Evolutionary conservation across 441 rosid species (phyloP).

Genomic region (Melianthus villosus): DNA sequence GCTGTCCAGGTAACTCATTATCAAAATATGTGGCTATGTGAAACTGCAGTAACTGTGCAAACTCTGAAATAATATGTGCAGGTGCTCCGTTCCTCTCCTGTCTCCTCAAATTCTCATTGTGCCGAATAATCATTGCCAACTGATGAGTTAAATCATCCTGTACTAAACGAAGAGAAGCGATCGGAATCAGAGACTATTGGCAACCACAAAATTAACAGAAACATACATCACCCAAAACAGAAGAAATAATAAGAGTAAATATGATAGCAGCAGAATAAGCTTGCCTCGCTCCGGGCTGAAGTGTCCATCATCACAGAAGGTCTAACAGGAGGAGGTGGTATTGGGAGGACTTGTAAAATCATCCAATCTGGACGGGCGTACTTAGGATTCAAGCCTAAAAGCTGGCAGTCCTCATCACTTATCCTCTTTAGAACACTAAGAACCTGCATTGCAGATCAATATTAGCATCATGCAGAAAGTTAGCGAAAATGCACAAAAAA

Average conservation of each 20-base stretch:
- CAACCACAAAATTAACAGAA: background rate
- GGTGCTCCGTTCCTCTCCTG: constrained; percentile 98
- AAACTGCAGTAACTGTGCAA: constrained; percentile 85
- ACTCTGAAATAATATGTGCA: constrained; percentile 94
- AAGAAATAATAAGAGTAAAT: background rate
- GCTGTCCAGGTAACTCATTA: constrained; percentile 96
- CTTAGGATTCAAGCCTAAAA: constrained; percentile 79
- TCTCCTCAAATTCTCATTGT: constrained; percentile 76
- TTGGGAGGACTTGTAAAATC: constrained; percentile 94
- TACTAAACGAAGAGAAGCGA: constrained; percentile 14
- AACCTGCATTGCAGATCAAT: constrained; percentile 27
- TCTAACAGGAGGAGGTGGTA: constrained; percentile 98
- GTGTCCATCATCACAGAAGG: constrained; percentile 99
- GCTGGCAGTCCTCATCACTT: constrained; percentile 78
- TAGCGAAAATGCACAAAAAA: background rate
- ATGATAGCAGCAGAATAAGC: constrained; percentile 8
- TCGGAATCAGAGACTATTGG: constrained; percentile 3
- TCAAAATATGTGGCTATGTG: constrained; percentile 94
- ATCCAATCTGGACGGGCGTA: constrained; percentile 99
- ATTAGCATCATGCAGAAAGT: constrained; percentile 7
- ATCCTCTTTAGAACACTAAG: constrained; percentile 85
- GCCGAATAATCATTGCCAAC: constrained; percentile 82
- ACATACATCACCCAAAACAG: background rate
- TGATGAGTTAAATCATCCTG: constrained; percentile 98
- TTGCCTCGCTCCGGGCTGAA: constrained; percentile 94